These are phyloP conservation scores for Pyrenophora tritici-repentis DNA, from an alignment of 2,329 filamentous ascomycete species.

Conservation along the genomic window DNA sequence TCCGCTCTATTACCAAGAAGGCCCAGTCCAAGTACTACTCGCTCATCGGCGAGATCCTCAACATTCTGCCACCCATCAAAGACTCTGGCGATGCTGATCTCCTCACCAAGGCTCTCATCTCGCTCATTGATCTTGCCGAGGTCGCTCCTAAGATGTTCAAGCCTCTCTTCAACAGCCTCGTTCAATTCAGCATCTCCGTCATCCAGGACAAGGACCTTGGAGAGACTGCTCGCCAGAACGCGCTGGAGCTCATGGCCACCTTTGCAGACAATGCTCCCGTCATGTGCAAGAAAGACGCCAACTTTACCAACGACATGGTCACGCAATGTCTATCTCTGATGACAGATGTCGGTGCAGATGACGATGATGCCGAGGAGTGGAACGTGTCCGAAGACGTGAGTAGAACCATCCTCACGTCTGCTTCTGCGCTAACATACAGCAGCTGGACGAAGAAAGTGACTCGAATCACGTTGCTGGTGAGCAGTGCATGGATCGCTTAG, in stretches of 20 bases:
- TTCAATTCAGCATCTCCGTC: slow-evolving; percentile 89
- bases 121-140: slow-evolving; percentile 93
- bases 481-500: slow-evolving; percentile 96
- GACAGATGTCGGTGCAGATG: slow-evolving; percentile 93
- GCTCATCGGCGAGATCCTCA: slow-evolving; percentile 88
- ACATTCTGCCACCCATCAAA: slow-evolving; percentile 92
- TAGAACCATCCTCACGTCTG: background rate
- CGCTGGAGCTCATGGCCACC: slow-evolving; percentile 94
- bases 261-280: slow-evolving; percentile 93
- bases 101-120: slow-evolving; percentile 84
- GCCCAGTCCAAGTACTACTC: slow-evolving; percentile 84
- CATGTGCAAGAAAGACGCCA: slow-evolving; percentile 93
- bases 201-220: slow-evolving; percentile 95
- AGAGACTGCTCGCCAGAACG: slow-evolving; percentile 89
- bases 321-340: slow-evolving; percentile 97
- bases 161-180: slow-evolving; percentile 86
- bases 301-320: slow-evolving; percentile 94
- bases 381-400: slow-evolving; percentile 77
- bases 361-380: slow-evolving; percentile 95
- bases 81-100: slow-evolving; percentile 88
- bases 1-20: slow-evolving; percentile 87
- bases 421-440: background rate
- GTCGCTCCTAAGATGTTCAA: slow-evolving; percentile 98
- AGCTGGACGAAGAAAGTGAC: slow-evolving; percentile 92
- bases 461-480: slow-evolving; percentile 97